phyloP scores from a whole-genome alignment of 2,329 filamentous ascomycete genomes.

The Ophiostoma pallidulum region DNA sequence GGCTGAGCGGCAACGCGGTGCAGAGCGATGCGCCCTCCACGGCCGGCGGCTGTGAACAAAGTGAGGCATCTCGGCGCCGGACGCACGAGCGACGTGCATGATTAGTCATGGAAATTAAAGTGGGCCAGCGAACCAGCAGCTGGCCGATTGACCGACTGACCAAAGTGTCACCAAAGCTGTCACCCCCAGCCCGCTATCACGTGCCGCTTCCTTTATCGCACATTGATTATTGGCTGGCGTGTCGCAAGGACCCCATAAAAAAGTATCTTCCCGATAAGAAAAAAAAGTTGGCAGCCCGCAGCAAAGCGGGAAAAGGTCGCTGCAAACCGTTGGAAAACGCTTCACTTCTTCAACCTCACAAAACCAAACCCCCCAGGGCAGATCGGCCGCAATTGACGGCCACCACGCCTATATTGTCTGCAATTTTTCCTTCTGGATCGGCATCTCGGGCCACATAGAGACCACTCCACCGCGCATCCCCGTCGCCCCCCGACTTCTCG shows the following conservation, averaged over 20 bases:
- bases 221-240: neutral
- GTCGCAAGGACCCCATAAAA: neutral
- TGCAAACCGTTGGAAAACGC: neutral
- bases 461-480: neutral
- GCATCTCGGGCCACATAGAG: neutral
- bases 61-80: too few relatives aligned
- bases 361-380: neutral
- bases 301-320: neutral
- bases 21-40: too few relatives aligned
- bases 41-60: too few relatives aligned
- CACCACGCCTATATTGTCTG: neutral
- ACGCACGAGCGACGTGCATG: too few relatives aligned
- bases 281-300: conserved; percentile 8
- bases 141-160: too few relatives aligned
- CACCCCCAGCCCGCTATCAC: too few relatives aligned
- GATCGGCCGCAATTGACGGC: neutral
- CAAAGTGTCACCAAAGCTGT: too few relatives aligned
- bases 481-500: neutral
- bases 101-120: too few relatives aligned
- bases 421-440: neutral
- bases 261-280: conserved; percentile 13
- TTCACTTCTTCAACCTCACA: conserved; percentile 1
- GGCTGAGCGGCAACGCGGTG: too few relatives aligned
- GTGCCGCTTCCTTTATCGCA: too few relatives aligned
- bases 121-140: too few relatives aligned